phyloP scores from a whole-genome alignment of 106 monocot genomes.

The Chionographis japonica region DNA sequence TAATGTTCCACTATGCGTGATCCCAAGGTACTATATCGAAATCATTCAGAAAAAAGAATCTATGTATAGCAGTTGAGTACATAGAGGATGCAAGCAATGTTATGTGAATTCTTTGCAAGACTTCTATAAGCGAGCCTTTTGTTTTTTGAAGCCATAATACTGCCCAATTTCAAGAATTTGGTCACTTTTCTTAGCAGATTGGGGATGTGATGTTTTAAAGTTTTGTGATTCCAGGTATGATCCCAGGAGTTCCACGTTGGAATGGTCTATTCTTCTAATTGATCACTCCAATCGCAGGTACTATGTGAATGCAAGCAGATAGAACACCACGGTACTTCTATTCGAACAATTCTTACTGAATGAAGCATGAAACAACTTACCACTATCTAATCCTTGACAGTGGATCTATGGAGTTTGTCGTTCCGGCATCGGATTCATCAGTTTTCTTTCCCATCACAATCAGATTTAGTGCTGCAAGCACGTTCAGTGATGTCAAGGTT shows the following conservation, averaged over 20 bases:
- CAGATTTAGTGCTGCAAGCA: slow-evolving; percentile 68
- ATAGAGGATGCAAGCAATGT: too few species aligned
- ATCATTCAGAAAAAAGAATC: too few species aligned
- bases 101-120: too few species aligned
- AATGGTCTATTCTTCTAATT: slow-evolving; percentile 93
- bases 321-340: neutral
- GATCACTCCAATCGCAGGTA: slow-evolving; percentile 94
- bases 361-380: neutral
- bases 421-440: slow-evolving; percentile 78
- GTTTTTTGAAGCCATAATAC: neutral
- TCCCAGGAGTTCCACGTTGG: slow-evolving; percentile 71
- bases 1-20: too few species aligned
- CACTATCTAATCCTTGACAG: slow-evolving; percentile 22
- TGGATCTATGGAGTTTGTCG: slow-evolving; percentile 96
- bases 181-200: too few species aligned
- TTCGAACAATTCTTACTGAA: neutral
- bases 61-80: too few species aligned
- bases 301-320: neutral
- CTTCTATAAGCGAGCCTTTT: neutral
- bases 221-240: slow-evolving; percentile 56
- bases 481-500: slow-evolving; percentile 92
- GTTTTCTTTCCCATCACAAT: slow-evolving; percentile 85
- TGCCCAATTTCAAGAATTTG: too few species aligned
- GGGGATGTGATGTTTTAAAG: neutral
- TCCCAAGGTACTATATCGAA: too few species aligned